phyloP scores from a whole-genome alignment of 352 stramenopile genomes.

The Peronospora destructor region DNA sequence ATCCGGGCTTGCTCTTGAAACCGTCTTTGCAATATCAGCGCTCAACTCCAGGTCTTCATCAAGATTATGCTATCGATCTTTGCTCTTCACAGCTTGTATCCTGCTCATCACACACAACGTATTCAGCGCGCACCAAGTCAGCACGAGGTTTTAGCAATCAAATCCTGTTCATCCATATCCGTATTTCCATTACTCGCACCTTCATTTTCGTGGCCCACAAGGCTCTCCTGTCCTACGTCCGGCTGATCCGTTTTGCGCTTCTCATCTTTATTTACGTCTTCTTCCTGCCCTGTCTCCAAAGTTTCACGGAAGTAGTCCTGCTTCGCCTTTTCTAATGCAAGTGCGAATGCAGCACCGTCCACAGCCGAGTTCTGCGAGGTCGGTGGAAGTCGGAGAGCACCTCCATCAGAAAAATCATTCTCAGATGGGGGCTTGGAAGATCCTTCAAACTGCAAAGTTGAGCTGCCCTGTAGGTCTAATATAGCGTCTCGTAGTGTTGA shows the following conservation, averaged over 20 bases:
- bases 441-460: constrained; percentile 14
- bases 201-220: constrained; percentile 21
- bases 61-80: constrained; percentile 10
- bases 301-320: constrained; percentile 33
- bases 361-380: constrained; percentile 27
- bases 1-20: constrained; percentile 14
- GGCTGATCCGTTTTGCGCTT: constrained; percentile 23
- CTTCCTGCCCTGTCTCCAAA: constrained; percentile 16
- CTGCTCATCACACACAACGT: constrained; percentile 29
- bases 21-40: constrained; percentile 14
- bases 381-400: constrained; percentile 5
- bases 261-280: constrained; percentile 18
- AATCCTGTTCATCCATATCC: constrained; percentile 22
- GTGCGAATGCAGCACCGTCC: constrained; percentile 23
- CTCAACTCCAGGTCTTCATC: constrained; percentile 22
- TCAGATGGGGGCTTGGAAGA: constrained; percentile 4
- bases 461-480: constrained; percentile 18
- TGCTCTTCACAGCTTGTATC: constrained; percentile 26
- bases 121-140: constrained; percentile 26
- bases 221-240: constrained; percentile 25
- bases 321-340: constrained; percentile 25
- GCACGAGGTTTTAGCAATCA: constrained; percentile 20
- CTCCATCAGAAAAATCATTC: constrained; percentile 3
- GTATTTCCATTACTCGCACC: constrained; percentile 26
- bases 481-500: constrained; percentile 33